Conservation (phyloP, 2,329 filamentous ascomycete genomes). For the Bipolaris gigantea region DNA sequence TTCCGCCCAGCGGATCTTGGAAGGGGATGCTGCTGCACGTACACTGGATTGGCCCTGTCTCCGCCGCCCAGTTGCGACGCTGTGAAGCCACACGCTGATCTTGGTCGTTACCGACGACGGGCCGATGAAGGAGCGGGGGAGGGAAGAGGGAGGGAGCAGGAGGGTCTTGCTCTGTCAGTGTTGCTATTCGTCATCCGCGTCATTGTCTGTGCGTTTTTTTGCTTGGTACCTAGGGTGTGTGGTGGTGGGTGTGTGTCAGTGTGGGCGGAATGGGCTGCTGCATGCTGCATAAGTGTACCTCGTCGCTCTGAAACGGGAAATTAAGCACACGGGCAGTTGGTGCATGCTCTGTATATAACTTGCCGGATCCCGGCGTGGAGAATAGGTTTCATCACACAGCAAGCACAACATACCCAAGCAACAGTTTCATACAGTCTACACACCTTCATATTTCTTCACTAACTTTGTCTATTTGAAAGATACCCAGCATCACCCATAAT, state of each 20-base stretch:
- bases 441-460: background rate
- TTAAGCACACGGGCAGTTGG: background rate
- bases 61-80: no score
- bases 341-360: background rate
- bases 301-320: slow-evolving; percentile 2
- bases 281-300: background rate
- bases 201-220: background rate
- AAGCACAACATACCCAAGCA: background rate
- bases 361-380: background rate
- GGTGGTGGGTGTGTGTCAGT: background rate
- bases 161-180: background rate
- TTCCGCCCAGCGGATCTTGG: no score
- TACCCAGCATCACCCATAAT: background rate
- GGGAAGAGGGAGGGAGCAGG: background rate
- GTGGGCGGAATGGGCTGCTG: background rate
- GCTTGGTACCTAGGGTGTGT: background rate
- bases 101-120: slow-evolving; percentile 1
- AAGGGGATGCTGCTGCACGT: no score
- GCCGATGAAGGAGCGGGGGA: slow-evolving; percentile 1
- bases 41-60: no score
- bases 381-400: no score
- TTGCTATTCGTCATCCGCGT: slow-evolving; percentile 4
- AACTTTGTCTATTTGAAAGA: background rate
- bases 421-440: background rate
- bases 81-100: no score